Evolutionary conservation across 2,329 filamentous ascomycete species (phyloP), one percentile per base, ranked within the genome.

Genomic region (Leptographium radiaticola): DNA sequence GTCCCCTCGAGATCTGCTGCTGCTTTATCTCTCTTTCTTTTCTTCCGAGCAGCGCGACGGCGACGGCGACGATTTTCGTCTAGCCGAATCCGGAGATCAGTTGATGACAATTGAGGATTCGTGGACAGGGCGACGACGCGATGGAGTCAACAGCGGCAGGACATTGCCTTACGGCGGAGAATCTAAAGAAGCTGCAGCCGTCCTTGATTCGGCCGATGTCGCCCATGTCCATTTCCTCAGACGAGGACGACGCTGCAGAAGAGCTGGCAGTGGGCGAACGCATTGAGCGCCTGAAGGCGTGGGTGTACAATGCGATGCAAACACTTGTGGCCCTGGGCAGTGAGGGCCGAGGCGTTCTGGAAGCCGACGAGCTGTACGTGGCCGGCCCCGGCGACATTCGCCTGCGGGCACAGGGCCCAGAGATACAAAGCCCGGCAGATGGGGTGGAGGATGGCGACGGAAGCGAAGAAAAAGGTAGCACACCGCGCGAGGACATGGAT

Each of bases 221-320:
- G 25, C 56, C 56, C 7, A 43, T 58, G 20, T 53, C 52, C 5
- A 58, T 58, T 10, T 56, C 54, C 5, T 57, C 56, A 11, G 46
- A 38, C 31, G 40, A 47, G 18, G 43, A 43, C 15, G 34, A 47
- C 20, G 47, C n/a, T 12, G 52, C 33, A 6, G 47, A 18, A 1
- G 48, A 46, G 1, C 18, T 49, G 38, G 13, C 51, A 1, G 25
- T n/a, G 4, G 48, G 40, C 10, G 49, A n/a, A 9, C 47, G 42
- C 5, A 34, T 58, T 25, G 51, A 20, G 9, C 53, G 54, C 8
- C 52, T 56, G 9, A 46, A 48, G n/a, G 20, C 39, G 3, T 55
- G 53, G 52, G 52, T 55, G 2, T 57, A 57, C 47, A 54, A 54
- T 18, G 55, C 50, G 8, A 56, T 59, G 55, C 42, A 53, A 34